A percentile compares a stretch with the other conserved stretches of the same genome.
Conservation (phyloP, 768 basidiomycete genomes). For the Pleurotus eryngii region DNA sequence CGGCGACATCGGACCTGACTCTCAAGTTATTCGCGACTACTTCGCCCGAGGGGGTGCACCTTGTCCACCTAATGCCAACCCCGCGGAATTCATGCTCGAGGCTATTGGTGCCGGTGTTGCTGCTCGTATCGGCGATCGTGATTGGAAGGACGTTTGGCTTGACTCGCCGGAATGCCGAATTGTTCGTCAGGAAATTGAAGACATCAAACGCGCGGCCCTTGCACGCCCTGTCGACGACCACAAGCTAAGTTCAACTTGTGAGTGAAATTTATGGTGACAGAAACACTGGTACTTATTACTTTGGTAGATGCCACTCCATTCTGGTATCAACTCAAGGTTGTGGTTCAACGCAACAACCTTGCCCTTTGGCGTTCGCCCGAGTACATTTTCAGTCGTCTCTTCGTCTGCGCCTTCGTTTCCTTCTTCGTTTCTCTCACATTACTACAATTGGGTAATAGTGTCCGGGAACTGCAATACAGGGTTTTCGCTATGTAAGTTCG, state of each 20-base stretch:
- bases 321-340: constrained; percentile 67
- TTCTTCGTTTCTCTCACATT: constrained; percentile 76
- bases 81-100: constrained; percentile 76
- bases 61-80: constrained; percentile 78
- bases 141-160: constrained; percentile 87
- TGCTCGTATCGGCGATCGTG: constrained; percentile 67
- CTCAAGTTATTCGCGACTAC: constrained; percentile 66
- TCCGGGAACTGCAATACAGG: constrained; percentile 73
- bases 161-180: constrained; percentile 58
- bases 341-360: constrained; percentile 61
- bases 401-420: constrained; percentile 69
- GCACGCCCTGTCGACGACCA: constrained; percentile 35
- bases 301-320: constrained; percentile 69
- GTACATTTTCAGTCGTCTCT: constrained; percentile 81
- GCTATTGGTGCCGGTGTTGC: constrained; percentile 85
- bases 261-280: too few species aligned
- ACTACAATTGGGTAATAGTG: constrained; percentile 63
- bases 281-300: background rate
- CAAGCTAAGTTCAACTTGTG: constrained; percentile 43
- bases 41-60: constrained; percentile 70
- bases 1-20: constrained; percentile 80
- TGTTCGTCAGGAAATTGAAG: constrained; percentile 40
- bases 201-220: constrained; percentile 46
- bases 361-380: constrained; percentile 83
- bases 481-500: constrained; percentile 69